A percentile compares a stretch with the other conserved stretches of the same genome.
phyloP scores from a whole-genome alignment of 2,329 filamentous ascomycete genomes.

The Pestalotiopsis sp. region DNA sequence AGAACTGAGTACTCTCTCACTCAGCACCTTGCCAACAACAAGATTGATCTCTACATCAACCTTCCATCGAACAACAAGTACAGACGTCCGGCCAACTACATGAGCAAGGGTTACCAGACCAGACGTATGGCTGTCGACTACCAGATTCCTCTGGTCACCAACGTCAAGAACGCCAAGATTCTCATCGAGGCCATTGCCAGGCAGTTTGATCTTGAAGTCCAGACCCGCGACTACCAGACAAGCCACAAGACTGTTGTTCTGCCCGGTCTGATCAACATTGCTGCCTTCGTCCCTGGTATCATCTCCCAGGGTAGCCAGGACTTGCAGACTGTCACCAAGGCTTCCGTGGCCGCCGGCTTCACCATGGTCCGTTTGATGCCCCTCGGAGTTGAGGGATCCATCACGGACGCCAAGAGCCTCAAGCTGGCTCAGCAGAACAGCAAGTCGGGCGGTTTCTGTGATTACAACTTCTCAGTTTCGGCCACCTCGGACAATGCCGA shows the following conservation, averaged over 20 bases:
- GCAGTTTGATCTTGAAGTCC: constrained; percentile 82
- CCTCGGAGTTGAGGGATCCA: constrained; percentile 70
- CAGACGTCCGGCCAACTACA: constrained; percentile 94
- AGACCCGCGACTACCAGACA: constrained; percentile 86
- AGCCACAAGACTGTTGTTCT: constrained; percentile 78
- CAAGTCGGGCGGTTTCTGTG: constrained; percentile 69
- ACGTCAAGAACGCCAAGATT: constrained; percentile 99
- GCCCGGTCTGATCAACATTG: constrained; percentile 76
- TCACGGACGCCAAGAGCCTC: constrained; percentile 72
- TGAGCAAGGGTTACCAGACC: constrained; percentile 96
- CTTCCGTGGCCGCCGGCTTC: constrained; percentile 75
- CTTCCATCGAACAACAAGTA: constrained; percentile 98
- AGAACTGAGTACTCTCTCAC: constrained; percentile 96
- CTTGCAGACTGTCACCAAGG: constrained; percentile 70
- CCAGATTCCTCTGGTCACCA: constrained; percentile 95
- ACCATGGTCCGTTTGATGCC: constrained; percentile 82
- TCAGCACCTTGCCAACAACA: constrained; percentile 94
- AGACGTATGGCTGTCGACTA: constrained; percentile 97
- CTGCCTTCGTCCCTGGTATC: constrained; percentile 78
- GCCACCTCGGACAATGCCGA: constrained; percentile 74
- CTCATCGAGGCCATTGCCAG: constrained; percentile 91
- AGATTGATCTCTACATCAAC: constrained; percentile 99
- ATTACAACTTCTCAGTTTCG: constrained; percentile 79
- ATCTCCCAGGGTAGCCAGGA: constrained; percentile 66
- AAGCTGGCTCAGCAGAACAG: constrained; percentile 73